Evolutionary conservation across 768 basidiomycete species (phyloP).

Genomic region (Megacollybia marginata): DNA sequence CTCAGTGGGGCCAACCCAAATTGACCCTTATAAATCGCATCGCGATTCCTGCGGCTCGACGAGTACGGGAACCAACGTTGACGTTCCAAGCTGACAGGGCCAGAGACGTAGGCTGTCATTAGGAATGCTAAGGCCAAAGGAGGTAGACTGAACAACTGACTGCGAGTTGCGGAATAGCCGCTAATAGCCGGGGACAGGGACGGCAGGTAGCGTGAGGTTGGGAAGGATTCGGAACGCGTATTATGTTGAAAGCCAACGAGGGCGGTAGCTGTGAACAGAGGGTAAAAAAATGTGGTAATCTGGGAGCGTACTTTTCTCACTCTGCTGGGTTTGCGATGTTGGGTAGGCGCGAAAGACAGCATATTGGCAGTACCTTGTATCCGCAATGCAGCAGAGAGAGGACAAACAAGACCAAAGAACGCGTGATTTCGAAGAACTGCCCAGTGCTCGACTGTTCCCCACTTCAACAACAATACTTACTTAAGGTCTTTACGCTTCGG

Average conservation of each 20-base stretch:
- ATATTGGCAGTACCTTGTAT: too few species aligned
- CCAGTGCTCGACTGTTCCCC: too few species aligned
- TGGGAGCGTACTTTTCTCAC: too few species aligned
- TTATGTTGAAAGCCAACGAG: slow-evolving; percentile 9
- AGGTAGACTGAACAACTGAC: slow-evolving; percentile 44
- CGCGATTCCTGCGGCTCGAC: slow-evolving; percentile 30
- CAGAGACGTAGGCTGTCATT: slow-evolving; percentile 42
- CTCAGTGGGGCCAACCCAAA: slow-evolving; percentile 27
- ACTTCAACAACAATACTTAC: too few species aligned
- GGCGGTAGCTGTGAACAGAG: slow-evolving; percentile 26
- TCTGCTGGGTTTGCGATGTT: too few species aligned
- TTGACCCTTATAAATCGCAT: slow-evolving; percentile 24
- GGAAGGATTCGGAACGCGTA: slow-evolving; percentile 18
- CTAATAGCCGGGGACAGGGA: slow-evolving; percentile 39
- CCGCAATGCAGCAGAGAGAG: too few species aligned
- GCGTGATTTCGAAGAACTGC: too few species aligned
- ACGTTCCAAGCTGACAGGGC: slow-evolving; percentile 28
- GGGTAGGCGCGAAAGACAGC: too few species aligned
- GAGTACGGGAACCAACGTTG: slow-evolving; percentile 26
- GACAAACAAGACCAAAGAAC: too few species aligned
- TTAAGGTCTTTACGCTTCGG: too few species aligned
- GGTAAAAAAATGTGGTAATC: too few species aligned
- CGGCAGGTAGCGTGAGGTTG: slow-evolving; percentile 55
- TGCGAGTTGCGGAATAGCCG: slow-evolving; percentile 32
- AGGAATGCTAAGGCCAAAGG: slow-evolving; percentile 30